Percentiles rank a stretch among this genome's conserved stretches.
phyloP scores from a whole-genome alignment of 805 yeast genomes.

The Lipomyces japonicus region DNA sequence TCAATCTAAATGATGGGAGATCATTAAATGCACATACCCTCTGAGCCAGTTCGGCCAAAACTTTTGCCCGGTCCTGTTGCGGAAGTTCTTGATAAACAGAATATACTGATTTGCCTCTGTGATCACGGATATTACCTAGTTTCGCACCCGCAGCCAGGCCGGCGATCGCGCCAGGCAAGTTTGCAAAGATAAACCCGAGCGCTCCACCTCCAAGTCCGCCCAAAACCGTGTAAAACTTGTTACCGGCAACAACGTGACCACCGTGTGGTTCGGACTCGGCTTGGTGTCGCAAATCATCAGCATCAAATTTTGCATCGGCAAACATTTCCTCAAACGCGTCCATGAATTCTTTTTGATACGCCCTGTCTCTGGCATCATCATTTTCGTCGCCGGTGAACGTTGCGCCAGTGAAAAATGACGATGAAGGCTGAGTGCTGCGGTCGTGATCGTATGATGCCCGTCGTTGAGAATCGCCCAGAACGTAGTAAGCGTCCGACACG shows the following conservation, averaged over 20 bases:
- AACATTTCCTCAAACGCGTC: conserved; percentile 31
- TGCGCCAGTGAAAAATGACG: conserved; percentile 1
- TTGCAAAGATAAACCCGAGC: conserved; percentile 30
- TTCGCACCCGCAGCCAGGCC: conserved; percentile 29
- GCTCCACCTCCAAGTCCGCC: conserved; percentile 28
- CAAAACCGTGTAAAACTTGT: conserved; percentile 13
- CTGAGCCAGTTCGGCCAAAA: conserved; percentile 22
- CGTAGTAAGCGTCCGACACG: conserved; percentile 31
- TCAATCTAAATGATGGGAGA: not conserved
- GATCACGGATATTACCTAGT: conserved; percentile 29
- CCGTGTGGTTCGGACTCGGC: not conserved
- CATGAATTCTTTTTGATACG: conserved; percentile 26
- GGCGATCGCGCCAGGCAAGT: conserved; percentile 31
- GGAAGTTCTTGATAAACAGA: conserved; percentile 28
- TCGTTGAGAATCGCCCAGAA: conserved; percentile 24
- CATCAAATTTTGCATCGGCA: conserved; percentile 21
- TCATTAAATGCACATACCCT: conserved; percentile 3
- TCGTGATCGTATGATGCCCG: conserved; percentile 26
- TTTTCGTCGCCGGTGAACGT: not conserved
- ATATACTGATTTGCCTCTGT: conserved; percentile 28
- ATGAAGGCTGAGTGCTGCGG: conserved; percentile 10
- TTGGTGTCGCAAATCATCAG: not conserved
- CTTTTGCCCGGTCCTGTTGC: conserved; percentile 13
- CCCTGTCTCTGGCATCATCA: conserved; percentile 19
- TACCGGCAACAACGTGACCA: not conserved